Conservation (phyloP, 2,329 filamentous ascomycete genomes). For the Epichloe elymi region DNA sequence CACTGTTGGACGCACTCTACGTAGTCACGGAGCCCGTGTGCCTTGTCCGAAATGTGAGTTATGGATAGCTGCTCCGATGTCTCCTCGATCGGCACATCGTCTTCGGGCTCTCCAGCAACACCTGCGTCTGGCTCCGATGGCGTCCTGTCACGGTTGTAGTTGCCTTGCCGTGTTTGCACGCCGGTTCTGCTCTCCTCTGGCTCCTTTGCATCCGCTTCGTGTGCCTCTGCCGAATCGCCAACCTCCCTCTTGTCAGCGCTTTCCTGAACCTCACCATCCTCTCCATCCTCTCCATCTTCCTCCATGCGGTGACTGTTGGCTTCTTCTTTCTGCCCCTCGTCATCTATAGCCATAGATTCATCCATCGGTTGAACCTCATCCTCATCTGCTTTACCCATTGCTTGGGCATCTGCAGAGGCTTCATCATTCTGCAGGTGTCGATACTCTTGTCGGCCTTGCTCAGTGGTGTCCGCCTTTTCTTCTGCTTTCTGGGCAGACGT, state of each 20-base stretch:
- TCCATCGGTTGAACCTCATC: conserved; percentile 80
- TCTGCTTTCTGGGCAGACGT: conserved; percentile 21
- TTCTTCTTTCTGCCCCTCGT: conserved; percentile 53
- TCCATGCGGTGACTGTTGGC: conserved; percentile 35
- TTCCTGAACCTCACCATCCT: conserved; percentile 27
- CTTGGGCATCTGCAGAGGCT: conserved; percentile 72
- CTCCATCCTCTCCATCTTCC: conserved; percentile 34
- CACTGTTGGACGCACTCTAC: conserved; percentile 59
- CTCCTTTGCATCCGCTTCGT: conserved; percentile 28
- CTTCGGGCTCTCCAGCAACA: conserved; percentile 35
- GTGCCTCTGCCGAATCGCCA: conserved; percentile 18
- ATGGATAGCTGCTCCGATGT: conserved; percentile 52
- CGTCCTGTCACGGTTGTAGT: conserved; percentile 39
- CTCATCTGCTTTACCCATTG: conserved; percentile 74
- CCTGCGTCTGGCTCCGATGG: conserved; percentile 23
- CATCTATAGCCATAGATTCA: conserved; percentile 76
- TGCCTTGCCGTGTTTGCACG: conserved; percentile 45
- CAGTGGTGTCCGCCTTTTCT: conserved; percentile 40
- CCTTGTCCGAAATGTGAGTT: conserved; percentile 51
- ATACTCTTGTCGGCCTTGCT: conserved; percentile 72
- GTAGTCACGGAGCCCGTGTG: conserved; percentile 32
- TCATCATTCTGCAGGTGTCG: conserved; percentile 85
- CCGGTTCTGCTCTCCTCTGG: conserved; percentile 43
- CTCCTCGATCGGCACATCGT: conserved; percentile 36
- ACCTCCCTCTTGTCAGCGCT: conserved; percentile 31